Conservation (phyloP, 495 filamentous ascomycete species). For the Penicillium maclennaniae region DNA sequence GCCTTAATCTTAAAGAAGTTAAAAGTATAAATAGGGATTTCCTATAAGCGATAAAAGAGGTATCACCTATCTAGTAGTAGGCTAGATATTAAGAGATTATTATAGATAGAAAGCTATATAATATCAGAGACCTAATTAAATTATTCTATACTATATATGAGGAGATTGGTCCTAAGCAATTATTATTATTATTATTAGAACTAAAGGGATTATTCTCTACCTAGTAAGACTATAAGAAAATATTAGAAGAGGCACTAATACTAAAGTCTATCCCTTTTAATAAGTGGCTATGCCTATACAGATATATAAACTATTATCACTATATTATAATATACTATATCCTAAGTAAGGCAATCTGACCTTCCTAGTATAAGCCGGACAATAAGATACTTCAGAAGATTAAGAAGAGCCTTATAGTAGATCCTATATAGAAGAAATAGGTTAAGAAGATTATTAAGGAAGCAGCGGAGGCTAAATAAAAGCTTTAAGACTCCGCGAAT, state of each 20-base stretch:
- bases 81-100: not conserved
- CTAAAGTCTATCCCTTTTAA: not conserved
- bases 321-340: not conserved
- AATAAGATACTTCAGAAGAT: not conserved
- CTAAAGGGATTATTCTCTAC: not conserved
- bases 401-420: not conserved
- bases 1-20: not conserved
- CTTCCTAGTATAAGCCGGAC: not conserved
- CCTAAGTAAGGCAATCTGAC: not conserved
- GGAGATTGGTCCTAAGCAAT: not conserved
- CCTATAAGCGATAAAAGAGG: not conserved
- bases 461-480: not conserved
- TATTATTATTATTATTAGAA: not conserved
- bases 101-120: not conserved
- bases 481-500: no score
- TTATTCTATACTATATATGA: not conserved
- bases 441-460: not conserved
- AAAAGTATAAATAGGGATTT: not conserved
- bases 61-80: not conserved
- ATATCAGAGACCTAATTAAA: not conserved
- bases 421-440: not conserved
- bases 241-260: not conserved
- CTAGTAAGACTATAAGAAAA: not conserved
- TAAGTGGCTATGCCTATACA: not conserved
- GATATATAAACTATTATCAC: not conserved